phyloP scores from a whole-genome alignment of 345 rosid species.

The Rhodamnia argentea region DNA sequence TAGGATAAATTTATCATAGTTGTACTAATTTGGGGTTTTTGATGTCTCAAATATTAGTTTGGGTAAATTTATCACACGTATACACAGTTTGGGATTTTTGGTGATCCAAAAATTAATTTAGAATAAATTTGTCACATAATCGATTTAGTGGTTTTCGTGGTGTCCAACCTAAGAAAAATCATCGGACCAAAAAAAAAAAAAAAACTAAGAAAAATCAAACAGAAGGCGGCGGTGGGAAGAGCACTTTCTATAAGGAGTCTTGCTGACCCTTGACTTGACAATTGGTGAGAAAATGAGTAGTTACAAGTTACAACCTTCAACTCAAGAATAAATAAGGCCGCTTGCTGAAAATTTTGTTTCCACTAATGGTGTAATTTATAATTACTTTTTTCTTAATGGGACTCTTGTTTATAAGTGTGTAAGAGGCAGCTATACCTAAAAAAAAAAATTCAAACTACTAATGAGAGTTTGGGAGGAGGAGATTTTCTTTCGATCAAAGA shows the following conservation, averaged over 20 bases:
- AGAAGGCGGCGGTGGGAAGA: neutral
- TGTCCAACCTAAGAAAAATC: too few relatives aligned
- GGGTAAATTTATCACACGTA: too few relatives aligned
- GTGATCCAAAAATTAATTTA: too few relatives aligned
- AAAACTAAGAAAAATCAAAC: too few relatives aligned
- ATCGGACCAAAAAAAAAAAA: too few relatives aligned
- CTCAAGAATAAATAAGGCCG: neutral
- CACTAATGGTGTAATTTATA: neutral
- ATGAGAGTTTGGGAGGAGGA: neutral
- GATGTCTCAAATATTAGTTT: too few relatives aligned
- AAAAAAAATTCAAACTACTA: neutral
- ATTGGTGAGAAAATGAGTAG: neutral
- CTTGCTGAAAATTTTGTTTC: neutral
- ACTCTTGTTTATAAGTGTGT: neutral
- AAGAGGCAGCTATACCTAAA: neutral
- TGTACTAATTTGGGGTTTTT: too few relatives aligned
- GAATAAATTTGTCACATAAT: too few relatives aligned
- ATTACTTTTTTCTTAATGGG: neutral
- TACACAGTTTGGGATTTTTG: too few relatives aligned
- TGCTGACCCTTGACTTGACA: neutral
- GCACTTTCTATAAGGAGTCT: too few relatives aligned
- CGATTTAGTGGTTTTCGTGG: too few relatives aligned
- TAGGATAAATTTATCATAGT: too few relatives aligned
- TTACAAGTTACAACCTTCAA: neutral
- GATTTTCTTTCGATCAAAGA: neutral